Conservation (phyloP, 768 basidiomycete genomes). For the Suillus subaureus region DNA sequence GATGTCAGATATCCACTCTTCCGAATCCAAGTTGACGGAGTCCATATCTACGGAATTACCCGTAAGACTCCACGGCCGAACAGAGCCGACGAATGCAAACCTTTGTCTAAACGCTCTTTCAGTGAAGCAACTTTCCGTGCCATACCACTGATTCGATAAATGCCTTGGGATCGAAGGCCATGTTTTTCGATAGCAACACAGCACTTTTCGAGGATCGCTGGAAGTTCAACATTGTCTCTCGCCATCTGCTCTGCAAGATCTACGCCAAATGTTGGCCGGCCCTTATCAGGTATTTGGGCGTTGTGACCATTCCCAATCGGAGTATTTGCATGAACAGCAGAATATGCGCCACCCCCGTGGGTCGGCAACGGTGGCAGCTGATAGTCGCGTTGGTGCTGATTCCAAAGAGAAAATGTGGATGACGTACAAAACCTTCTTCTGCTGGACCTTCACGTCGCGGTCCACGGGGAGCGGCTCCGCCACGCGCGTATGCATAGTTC, state of each 20-base stretch:
- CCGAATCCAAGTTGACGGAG: constrained; percentile 79
- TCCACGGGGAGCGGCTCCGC: constrained; percentile 58
- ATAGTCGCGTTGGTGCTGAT: neutral
- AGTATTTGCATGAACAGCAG: constrained; percentile 27
- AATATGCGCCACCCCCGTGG: constrained; percentile 33
- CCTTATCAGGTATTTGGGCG: constrained; percentile 52
- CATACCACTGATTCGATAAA: constrained; percentile 93
- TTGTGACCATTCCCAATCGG: constrained; percentile 31
- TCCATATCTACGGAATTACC: constrained; percentile 66
- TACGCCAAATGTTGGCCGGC: constrained; percentile 87
- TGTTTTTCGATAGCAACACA: constrained; percentile 90
- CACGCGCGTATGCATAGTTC: constrained; percentile 92
- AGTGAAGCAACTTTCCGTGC: constrained; percentile 83
- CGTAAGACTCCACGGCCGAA: constrained; percentile 23
- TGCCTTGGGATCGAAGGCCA: constrained; percentile 82
- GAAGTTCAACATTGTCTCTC: constrained; percentile 90
- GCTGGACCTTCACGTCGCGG: constrained; percentile 86
- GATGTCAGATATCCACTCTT: constrained; percentile 93
- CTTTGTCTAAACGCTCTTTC: constrained; percentile 84
- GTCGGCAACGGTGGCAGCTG: constrained; percentile 68
- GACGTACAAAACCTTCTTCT: constrained; percentile 93
- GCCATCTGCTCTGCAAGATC: constrained; percentile 91
- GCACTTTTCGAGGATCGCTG: constrained; percentile 85
- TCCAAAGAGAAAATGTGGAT: constrained; percentile 11
- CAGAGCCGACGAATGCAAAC: constrained; percentile 39